Base-by-base conservation (phyloP, 225 moss, liverwort and hornwort genomes). In the Ulota crispa region DNA sequence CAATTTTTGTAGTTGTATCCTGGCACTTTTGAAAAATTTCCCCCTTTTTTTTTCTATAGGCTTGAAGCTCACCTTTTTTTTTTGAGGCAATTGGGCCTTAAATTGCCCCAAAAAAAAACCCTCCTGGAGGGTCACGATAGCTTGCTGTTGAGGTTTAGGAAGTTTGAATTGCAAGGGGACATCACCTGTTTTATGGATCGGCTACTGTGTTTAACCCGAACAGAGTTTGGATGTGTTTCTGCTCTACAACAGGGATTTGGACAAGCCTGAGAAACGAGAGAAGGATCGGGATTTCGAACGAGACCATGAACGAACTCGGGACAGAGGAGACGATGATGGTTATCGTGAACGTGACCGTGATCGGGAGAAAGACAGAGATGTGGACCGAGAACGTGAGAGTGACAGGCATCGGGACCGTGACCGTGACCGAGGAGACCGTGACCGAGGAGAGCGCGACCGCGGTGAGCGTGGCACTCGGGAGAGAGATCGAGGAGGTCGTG, bases 261-360 rank as follows among this genome's bases (percentile, higher is more conserved):
- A 92, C 28, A 89, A 90, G 78, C 88, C 80, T 23, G 88, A 90
- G 0, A 94, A 99, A 67, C 96, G 96, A 54, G 99, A 99, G 60
- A 93, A 91, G 78, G 99, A 94, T 47, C 91, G 94, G 77, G 99
- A 98, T 18, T 92, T 89, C 14, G 91, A 93, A 45, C 88, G 94
- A 81, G 97, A 97, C 12, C 88, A 94, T 68, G 98, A 99, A 55
- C 85, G 93, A 61, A 87, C 83, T 67, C 85, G 89, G 77, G 91
- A 92, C 41, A 80, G 89, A 80, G 85, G 85, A 72, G 94, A 89
- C 9, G 88, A 93, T 73, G 92, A 93, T 78, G 85, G 92, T 34
- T 91, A 95, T 52, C 92, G 95, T 63, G 96, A 97, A 72, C 91
- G 92, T 69, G 96, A 97, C 42, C 92, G 93, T 60, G 94, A 87